These are phyloP conservation scores for Carex arenaria DNA, from an alignment of 202 grass and related monocot genomes.

Conservation along the genomic window DNA sequence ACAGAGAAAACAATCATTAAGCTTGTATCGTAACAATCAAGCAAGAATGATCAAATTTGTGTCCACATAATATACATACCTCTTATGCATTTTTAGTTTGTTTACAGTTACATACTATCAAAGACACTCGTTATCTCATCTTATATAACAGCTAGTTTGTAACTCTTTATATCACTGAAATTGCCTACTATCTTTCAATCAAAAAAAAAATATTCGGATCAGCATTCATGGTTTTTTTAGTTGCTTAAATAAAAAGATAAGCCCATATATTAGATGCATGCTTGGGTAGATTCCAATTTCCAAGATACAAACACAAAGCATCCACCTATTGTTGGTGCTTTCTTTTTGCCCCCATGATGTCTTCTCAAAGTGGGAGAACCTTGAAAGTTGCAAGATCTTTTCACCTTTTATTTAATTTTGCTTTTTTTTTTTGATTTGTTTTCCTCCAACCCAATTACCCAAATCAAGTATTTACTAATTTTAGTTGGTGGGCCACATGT, in stretches of 20 bases:
- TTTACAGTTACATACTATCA: too few relatives aligned
- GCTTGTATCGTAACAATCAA: too few relatives aligned
- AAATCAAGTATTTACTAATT: slow-evolving; percentile 8
- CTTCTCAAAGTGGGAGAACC: slow-evolving; percentile 9
- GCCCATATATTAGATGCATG: neutral
- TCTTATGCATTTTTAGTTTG: too few relatives aligned
- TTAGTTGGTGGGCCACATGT: slow-evolving; percentile 3
- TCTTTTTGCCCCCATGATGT: slow-evolving; percentile 18
- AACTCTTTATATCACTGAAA: too few relatives aligned
- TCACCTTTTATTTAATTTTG: neutral
- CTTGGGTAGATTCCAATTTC: slow-evolving; percentile 1
- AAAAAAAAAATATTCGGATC: neutral
- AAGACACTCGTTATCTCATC: too few relatives aligned
- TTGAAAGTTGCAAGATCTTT: slow-evolving; percentile 2
- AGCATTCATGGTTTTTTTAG: neutral
- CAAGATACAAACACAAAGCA: slow-evolving; percentile 13
- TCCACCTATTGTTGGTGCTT: slow-evolving; percentile 10
- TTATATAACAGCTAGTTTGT: too few relatives aligned
- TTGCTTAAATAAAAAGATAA: neutral
- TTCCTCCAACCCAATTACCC: slow-evolving; percentile 3
- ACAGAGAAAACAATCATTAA: too few relatives aligned
- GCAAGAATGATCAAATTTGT: too few relatives aligned
- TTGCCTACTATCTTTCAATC: too few relatives aligned
- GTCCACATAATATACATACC: too few relatives aligned
- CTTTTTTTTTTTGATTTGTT: neutral